phyloP scores from a whole-genome alignment of 306 rosid species.

The Quercus bicolor region DNA sequence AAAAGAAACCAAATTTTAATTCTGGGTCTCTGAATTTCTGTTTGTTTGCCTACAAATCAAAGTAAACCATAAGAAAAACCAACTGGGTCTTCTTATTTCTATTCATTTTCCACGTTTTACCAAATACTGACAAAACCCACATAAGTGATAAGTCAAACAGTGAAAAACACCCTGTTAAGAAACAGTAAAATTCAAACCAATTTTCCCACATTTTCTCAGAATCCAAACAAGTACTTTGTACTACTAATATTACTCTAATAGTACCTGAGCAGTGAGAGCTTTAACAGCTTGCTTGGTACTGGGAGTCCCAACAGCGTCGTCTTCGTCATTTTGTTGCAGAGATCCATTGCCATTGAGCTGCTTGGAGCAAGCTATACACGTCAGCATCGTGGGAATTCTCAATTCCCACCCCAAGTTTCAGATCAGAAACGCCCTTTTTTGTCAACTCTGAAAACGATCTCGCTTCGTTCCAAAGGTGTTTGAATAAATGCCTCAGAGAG shows the following conservation, averaged over 20 bases:
- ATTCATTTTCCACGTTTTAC: not conserved
- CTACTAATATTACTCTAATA: not conserved
- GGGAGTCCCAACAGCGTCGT: conserved; percentile 66
- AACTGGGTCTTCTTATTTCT: not conserved
- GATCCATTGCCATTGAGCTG: conserved; percentile 80
- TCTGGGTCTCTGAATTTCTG: not conserved
- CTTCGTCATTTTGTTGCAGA: conserved; percentile 64
- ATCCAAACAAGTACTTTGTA: conserved; percentile 13
- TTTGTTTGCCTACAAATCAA: conserved; percentile 1
- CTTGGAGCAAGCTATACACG: conserved; percentile 92
- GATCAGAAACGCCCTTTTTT: conserved; percentile 20
- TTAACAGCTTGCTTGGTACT: conserved; percentile 86
- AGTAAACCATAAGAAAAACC: not conserved
- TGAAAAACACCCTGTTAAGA: not conserved
- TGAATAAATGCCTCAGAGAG: conserved; percentile 13
- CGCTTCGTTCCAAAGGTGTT: conserved; percentile 1
- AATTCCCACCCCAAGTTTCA: conserved; percentile 6
- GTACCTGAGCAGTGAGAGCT: conserved; percentile 87
- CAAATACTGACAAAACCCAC: conserved; percentile 3
- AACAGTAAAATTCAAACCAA: not conserved
- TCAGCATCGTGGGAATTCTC: conserved; percentile 58
- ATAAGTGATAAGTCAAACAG: conserved; percentile 1
- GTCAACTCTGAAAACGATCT: conserved; percentile 27
- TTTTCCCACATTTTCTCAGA: conserved; percentile 15
- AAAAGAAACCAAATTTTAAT: not conserved